Evolutionary conservation across 2,329 filamentous ascomycete species (phyloP).

Genomic region (Ilyonectria destructans): DNA sequence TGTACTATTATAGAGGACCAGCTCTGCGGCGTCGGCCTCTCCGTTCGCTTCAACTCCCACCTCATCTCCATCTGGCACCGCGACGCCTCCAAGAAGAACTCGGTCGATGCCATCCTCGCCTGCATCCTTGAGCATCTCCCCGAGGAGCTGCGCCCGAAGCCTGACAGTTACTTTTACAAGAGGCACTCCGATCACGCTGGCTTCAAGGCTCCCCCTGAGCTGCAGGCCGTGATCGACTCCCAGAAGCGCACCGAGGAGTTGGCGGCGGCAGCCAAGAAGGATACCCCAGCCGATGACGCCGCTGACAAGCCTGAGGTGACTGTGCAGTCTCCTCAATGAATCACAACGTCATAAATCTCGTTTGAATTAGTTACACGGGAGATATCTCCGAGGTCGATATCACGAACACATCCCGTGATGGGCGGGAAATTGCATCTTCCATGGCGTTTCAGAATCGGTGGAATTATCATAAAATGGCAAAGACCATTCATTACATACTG

Average conservation of each 20-base stretch:
- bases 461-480: conserved; percentile 30
- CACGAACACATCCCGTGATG: conserved; percentile 34
- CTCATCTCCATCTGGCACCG: conserved; percentile 96
- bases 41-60: conserved; percentile 90
- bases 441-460: conserved; percentile 50
- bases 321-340: conserved; percentile 48
- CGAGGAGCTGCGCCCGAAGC: conserved; percentile 79
- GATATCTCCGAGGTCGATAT: conserved; percentile 33
- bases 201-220: conserved; percentile 77
- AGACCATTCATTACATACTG: conserved; percentile 27
- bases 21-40: conserved; percentile 90
- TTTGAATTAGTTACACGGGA: conserved; percentile 37
- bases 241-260: conserved; percentile 65
- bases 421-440: conserved; percentile 45
- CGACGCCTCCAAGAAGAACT: conserved; percentile 84
- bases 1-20: conserved; percentile 76
- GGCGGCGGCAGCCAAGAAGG: conserved; percentile 42
- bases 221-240: conserved; percentile 72
- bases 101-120: conserved; percentile 81
- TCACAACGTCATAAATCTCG: conserved; percentile 29
- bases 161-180: conserved; percentile 87
- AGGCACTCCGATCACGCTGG: conserved; percentile 90
- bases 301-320: conserved; percentile 46
- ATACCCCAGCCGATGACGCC: conserved; percentile 36
- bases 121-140: conserved; percentile 83